These are phyloP conservation scores for Microdochium trichocladiopsis DNA, from an alignment of 2,329 filamentous ascomycete species.

Conservation along the genomic window DNA sequence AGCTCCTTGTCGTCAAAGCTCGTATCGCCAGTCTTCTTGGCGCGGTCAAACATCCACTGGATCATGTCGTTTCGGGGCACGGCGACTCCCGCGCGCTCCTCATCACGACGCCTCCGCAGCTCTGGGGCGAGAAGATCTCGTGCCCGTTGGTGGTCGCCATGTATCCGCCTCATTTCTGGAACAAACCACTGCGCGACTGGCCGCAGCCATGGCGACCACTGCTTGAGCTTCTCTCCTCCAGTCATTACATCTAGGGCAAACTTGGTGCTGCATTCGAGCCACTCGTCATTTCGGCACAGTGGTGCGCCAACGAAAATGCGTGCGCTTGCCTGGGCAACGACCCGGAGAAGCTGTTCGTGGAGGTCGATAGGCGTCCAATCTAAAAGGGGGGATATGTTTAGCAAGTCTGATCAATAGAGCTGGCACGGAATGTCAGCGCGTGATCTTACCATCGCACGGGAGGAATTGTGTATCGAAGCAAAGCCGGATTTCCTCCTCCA, in stretches of 20 bases:
- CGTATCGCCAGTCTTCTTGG: constrained; percentile 12
- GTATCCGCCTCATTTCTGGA: constrained; percentile 17
- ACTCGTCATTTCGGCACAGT: too few species aligned
- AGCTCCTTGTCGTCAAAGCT: constrained; percentile 17
- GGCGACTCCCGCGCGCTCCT: constrained; percentile 1
- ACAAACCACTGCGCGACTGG: constrained; percentile 17
- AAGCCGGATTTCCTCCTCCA: too few species aligned
- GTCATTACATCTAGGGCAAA: constrained; percentile 18
- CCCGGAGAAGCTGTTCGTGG: too few species aligned
- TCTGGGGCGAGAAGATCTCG: constrained; percentile 15
- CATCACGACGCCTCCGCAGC: constrained; percentile 11
- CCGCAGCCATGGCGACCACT: constrained; percentile 17
- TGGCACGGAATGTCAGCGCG: too few species aligned
- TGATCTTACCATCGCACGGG: too few species aligned
- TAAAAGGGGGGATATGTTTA: too few species aligned
- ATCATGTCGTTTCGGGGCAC: constrained; percentile 16
- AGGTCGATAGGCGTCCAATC: too few species aligned
- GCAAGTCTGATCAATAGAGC: too few species aligned
- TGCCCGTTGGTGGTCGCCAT: constrained; percentile 14
- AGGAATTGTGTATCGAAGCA: too few species aligned
- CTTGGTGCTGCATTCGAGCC: constrained; percentile 17
- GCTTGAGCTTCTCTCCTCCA: constrained; percentile 18
- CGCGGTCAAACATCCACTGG: constrained; percentile 19
- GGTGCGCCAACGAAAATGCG: too few species aligned
- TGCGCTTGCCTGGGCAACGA: too few species aligned